Conservation (phyloP, 257 asterid genomes). For the Nicotiana undulata region DNA sequence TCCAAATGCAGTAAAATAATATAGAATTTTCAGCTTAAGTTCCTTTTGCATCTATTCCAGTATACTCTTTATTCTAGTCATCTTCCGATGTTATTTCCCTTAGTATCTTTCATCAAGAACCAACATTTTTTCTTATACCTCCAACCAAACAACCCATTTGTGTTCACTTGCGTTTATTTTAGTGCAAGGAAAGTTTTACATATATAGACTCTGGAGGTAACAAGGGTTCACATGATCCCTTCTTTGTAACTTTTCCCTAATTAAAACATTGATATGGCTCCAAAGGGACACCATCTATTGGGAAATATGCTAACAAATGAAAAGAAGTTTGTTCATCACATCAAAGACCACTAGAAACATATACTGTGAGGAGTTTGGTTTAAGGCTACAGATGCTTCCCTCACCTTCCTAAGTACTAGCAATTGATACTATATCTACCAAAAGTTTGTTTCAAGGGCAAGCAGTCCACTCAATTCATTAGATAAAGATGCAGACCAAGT, state of each 20-base stretch:
- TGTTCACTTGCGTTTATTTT: background rate
- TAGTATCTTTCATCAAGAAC: too few relatives aligned
- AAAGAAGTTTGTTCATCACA: background rate
- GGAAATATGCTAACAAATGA: background rate
- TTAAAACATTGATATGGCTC: background rate
- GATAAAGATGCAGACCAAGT: background rate
- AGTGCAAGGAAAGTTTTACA: background rate
- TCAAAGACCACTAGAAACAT: background rate
- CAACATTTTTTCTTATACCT: background rate
- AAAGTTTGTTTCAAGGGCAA: background rate
- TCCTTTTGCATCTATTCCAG: too few relatives aligned
- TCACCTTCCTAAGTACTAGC: background rate
- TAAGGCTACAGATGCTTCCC: background rate
- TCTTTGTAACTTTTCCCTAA: background rate
- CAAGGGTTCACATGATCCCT: constrained; percentile 4
- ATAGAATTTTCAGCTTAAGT: too few relatives aligned
- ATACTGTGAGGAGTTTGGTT: background rate
- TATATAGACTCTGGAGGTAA: background rate
- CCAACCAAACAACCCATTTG: background rate
- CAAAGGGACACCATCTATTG: background rate
- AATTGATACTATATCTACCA: background rate
- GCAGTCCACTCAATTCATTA: background rate
- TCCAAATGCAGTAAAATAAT: too few relatives aligned
- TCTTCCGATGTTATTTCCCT: too few relatives aligned
- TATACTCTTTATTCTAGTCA: too few relatives aligned